Percentiles rank a stretch among this genome's conserved stretches.
These are phyloP conservation scores for Mycena haematopus DNA, from an alignment of 768 basidiomycete genomes.

Conservation along the genomic window DNA sequence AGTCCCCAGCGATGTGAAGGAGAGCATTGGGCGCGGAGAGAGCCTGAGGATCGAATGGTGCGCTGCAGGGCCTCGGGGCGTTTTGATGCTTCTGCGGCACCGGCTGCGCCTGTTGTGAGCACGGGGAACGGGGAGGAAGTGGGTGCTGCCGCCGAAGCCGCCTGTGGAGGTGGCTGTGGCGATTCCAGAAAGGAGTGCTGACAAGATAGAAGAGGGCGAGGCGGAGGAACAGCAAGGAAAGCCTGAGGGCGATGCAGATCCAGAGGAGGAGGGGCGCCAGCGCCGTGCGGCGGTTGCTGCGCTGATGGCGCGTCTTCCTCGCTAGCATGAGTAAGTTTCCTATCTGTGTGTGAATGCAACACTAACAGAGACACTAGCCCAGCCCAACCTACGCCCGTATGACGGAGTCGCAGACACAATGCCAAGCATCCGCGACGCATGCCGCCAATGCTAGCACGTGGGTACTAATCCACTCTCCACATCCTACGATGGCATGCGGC, in stretches of 20 bases:
- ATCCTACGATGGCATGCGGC: no score
- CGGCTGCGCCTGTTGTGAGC: conserved; percentile 65
- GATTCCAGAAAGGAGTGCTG: conserved; percentile 67
- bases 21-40: conserved; percentile 76
- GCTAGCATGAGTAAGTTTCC: no score
- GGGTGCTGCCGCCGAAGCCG: conserved; percentile 76
- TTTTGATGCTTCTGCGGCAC: conserved; percentile 70
- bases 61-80: conserved; percentile 82
- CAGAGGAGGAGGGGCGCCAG: conserved; percentile 77
- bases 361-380: no score
- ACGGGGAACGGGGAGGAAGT: conserved; percentile 78
- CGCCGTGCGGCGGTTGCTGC: conserved; percentile 89
- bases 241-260: conserved; percentile 56
- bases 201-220: conserved; percentile 51
- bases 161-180: conserved; percentile 60
- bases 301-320: conserved; percentile 91
- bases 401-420: no score
- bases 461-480: no score
- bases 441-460: no score
- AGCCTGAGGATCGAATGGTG: conserved; percentile 96
- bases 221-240: conserved; percentile 62
- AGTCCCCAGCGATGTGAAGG: conserved; percentile 75
- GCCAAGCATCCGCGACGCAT: no score
- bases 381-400: no score
- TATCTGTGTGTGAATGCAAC: no score